Percentiles rank a stretch among this genome's conserved stretches.
These are phyloP conservation scores for Prototheca wickerhamii DNA, from an alignment of 163 green algal genomes.

Conservation along the genomic window DNA sequence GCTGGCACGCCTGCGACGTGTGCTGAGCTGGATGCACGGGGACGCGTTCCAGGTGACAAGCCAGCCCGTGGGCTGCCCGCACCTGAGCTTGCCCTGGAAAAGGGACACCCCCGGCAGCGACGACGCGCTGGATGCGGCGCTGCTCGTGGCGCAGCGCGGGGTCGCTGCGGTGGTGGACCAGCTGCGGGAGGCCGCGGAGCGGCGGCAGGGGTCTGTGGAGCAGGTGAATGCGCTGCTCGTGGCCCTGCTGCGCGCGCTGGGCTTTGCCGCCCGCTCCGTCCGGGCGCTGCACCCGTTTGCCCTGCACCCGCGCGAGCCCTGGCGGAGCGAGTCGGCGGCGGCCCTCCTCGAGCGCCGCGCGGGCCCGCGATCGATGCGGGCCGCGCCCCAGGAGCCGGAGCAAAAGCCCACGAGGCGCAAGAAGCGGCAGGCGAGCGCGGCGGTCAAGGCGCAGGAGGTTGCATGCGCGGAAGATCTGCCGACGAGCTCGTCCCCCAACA, in stretches of 20 bases:
- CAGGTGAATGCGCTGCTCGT: conserved; percentile 53
- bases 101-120: neutral
- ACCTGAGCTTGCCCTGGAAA: too few species aligned
- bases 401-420: too few species aligned
- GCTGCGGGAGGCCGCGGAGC: conserved; percentile 12
- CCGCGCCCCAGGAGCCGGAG: too few species aligned
- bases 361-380: too few species aligned
- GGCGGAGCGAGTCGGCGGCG: neutral
- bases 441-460: too few species aligned
- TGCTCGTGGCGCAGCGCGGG: neutral
- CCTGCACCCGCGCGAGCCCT: neutral
- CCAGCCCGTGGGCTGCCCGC: too few species aligned
- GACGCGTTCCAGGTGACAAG: too few species aligned
- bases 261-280: conserved; percentile 35
- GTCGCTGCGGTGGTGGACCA: conserved; percentile 9
- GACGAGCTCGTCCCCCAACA: neutral
- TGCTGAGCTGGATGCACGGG: too few species aligned
- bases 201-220: conserved; percentile 26
- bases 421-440: too few species aligned
- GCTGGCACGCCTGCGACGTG: too few species aligned
- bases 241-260: conserved; percentile 44
- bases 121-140: conserved; percentile 13
- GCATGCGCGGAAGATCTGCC: too few species aligned
- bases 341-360: too few species aligned
- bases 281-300: conserved; percentile 16